Conservation (phyloP, 139 green algal species). For the Monoraphidium neglectum region DNA sequence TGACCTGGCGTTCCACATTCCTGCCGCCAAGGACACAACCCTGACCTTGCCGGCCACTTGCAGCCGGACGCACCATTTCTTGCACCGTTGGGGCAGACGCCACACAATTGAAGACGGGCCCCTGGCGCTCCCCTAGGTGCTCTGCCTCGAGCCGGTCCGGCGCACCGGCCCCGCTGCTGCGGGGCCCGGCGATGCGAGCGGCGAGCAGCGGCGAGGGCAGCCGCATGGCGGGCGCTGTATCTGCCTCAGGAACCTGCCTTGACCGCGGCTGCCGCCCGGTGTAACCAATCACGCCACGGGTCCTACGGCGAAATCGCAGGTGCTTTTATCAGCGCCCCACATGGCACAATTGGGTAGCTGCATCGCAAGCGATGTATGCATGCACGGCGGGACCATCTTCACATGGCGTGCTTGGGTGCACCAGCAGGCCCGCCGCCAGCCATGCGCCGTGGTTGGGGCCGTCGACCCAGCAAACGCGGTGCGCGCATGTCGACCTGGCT, state of each 20-base stretch:
- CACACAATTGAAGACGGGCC: not conserved
- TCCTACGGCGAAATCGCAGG: not conserved
- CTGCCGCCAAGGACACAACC: no score
- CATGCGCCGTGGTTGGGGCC: not conserved
- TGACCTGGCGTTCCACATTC: no score
- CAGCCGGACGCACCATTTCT: not conserved
- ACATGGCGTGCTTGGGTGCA: not conserved
- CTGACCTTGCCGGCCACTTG: not conserved
- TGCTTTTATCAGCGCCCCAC: not conserved
- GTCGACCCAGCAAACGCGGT: not conserved
- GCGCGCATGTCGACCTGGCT: not conserved
- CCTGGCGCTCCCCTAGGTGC: not conserved
- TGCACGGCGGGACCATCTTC: no score
- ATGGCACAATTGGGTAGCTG: not conserved
- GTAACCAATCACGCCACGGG: constrained; percentile 20
- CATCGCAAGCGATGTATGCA: not conserved
- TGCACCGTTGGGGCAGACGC: not conserved
- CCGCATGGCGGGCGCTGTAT: not conserved
- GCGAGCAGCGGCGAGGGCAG: no score
- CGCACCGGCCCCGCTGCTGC: not conserved
- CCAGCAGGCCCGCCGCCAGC: not conserved
- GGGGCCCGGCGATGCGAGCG: no score
- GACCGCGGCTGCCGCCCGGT: constrained; percentile 17
- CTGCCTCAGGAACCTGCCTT: not conserved
- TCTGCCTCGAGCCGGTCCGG: no score